phyloP scores from a whole-genome alignment of 495 filamentous ascomycete genomes.

The Xylaria grammica region DNA sequence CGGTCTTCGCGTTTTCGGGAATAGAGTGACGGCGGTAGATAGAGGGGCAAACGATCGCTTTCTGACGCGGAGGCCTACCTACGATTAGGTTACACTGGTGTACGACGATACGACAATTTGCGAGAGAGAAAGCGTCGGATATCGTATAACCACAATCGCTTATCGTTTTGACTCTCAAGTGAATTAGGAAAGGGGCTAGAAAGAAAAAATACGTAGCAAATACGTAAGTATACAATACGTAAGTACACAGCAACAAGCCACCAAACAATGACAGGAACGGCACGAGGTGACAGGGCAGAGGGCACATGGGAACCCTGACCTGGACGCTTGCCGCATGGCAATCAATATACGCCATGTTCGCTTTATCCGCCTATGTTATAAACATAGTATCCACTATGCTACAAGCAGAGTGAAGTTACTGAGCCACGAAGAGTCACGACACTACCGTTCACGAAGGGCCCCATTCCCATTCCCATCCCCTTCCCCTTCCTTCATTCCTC shows the following conservation, averaged over 20 bases:
- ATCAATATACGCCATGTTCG: not conserved
- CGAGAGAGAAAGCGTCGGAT: not conserved
- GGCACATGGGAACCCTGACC: conserved; percentile 1
- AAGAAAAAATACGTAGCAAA: not conserved
- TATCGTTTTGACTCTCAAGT: no score
- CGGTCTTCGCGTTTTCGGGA: conserved; percentile 10
- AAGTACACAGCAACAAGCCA: not conserved
- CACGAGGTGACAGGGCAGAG: not conserved
- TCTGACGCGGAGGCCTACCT: no score
- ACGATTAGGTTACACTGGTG: no score
- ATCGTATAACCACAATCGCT: no score
- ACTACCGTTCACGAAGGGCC: no score
- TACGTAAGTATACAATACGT: not conserved
- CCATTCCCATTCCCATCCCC: no score
- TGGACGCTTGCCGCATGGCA: not conserved
- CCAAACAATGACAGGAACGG: not conserved
- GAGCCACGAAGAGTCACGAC: no score
- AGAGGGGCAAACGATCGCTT: conserved; percentile 3
- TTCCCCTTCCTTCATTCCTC: no score
- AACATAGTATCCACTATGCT: conserved; percentile 8
- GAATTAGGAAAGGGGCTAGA: no score
- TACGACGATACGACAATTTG: not conserved
- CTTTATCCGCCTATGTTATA: not conserved
- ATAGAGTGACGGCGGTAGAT: not conserved
- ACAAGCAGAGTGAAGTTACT: not conserved